Conservation (phyloP, 2,329 filamentous ascomycete species). For the Diaporthe sp. region DNA sequence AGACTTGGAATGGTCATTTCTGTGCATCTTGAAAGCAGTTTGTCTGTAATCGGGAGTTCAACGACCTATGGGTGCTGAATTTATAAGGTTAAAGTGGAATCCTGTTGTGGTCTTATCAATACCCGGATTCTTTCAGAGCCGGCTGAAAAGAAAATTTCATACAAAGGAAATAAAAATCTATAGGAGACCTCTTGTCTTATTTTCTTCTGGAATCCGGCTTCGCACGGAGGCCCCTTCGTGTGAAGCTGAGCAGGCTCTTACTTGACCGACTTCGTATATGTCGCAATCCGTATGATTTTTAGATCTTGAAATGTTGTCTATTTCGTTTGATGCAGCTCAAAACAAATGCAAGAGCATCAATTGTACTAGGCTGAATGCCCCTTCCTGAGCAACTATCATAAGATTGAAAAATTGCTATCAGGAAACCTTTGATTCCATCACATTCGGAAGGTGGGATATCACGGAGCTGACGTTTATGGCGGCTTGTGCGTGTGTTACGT, state of each 20-base stretch:
- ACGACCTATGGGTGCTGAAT: neutral
- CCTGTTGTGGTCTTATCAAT: too few relatives aligned
- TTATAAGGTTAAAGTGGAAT: too few relatives aligned
- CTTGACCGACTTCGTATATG: neutral
- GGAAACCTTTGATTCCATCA: neutral
- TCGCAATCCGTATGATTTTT: too few relatives aligned
- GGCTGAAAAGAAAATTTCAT: neutral
- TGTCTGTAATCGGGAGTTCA: neutral
- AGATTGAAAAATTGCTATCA: too few relatives aligned
- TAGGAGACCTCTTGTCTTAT: neutral
- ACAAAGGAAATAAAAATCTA: too few relatives aligned
- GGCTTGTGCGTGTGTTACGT: neutral
- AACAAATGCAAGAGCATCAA: neutral
- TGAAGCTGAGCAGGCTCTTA: neutral
- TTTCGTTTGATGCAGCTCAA: too few relatives aligned
- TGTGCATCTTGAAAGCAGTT: neutral
- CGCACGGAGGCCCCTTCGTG: neutral
- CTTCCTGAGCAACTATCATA: too few relatives aligned
- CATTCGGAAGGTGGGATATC: neutral
- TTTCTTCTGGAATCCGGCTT: neutral
- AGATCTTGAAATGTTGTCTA: too few relatives aligned
- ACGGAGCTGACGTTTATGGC: neutral
- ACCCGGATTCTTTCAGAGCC: rapidly evolving
- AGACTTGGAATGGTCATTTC: neutral
- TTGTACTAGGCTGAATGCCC: neutral